Conservation (phyloP, 768 basidiomycete genomes). For the Boletus sensibilis region DNA sequence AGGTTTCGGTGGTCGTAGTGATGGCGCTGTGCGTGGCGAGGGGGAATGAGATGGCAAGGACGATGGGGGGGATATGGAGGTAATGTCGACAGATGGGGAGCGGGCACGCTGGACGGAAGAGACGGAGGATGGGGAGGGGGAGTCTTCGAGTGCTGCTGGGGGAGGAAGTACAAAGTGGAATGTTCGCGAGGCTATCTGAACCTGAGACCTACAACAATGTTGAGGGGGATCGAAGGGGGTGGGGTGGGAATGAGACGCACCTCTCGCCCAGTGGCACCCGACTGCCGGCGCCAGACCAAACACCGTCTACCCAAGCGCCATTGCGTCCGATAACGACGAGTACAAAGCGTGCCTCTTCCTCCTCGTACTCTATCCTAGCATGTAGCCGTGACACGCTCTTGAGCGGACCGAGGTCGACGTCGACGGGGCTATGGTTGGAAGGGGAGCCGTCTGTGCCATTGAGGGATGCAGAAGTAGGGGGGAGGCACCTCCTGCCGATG, state of each 20-base stretch:
- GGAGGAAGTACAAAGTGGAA: slow-evolving; percentile 97
- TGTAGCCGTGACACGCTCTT: slow-evolving; percentile 98
- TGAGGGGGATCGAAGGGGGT: slow-evolving; percentile 6
- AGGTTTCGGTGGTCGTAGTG: slow-evolving; percentile 44
- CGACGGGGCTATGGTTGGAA: slow-evolving; percentile 47
- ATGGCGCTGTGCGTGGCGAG: slow-evolving; percentile 49
- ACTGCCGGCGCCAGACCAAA: slow-evolving; percentile 90
- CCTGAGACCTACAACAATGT: slow-evolving; percentile 67
- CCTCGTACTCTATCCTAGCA: slow-evolving; percentile 93
- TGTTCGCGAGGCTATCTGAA: slow-evolving; percentile 95
- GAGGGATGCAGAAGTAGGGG: slow-evolving; percentile 52
- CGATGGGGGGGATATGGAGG: slow-evolving; percentile 78
- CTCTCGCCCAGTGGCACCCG: slow-evolving; percentile 82
- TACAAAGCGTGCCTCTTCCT: slow-evolving; percentile 83
- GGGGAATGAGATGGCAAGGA: slow-evolving; percentile 78
- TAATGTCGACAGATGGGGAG: slow-evolving; percentile 82
- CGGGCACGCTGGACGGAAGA: slow-evolving; percentile 66
- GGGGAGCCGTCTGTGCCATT: slow-evolving; percentile 45
- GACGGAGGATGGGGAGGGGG: slow-evolving; percentile 75
- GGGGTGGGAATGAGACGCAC: slow-evolving; percentile 40
- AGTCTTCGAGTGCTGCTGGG: slow-evolving; percentile 73
- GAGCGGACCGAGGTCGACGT: slow-evolving; percentile 91
- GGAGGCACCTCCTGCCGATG: slow-evolving; percentile 85
- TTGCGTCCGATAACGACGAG: slow-evolving; percentile 94
- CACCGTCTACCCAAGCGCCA: slow-evolving; percentile 96